A percentile compares a stretch with the other conserved stretches of the same genome.
phyloP scores from a whole-genome alignment of 2,329 filamentous ascomycete species.

The Aureobasidium sp. region DNA sequence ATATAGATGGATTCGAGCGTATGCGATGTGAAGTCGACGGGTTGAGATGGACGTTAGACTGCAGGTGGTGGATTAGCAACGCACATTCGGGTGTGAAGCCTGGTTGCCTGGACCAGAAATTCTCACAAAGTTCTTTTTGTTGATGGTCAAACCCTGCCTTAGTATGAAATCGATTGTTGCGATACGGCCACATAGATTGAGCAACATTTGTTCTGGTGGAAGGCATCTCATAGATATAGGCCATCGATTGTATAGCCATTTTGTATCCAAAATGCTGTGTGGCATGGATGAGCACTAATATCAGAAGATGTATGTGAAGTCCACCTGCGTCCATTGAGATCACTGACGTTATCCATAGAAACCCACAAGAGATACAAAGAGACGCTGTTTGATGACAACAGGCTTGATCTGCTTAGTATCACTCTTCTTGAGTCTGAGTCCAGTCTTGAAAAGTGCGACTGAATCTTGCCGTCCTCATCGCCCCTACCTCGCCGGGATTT shows the following conservation, averaged over 20 bases:
- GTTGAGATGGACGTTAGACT: too few species aligned
- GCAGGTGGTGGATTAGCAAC: not conserved
- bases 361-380: too few species aligned
- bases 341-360: too few species aligned
- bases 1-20: not conserved
- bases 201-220: not conserved
- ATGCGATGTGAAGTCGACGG: not conserved
- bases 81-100: not conserved
- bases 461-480: not conserved
- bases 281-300: too few species aligned
- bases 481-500: not conserved
- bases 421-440: too few species aligned
- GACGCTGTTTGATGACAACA: too few species aligned
- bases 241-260: not conserved
- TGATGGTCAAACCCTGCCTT: not conserved
- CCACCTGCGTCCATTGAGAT: too few species aligned
- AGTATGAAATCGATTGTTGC: fast-evolving
- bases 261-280: not conserved
- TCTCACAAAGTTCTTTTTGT: not conserved
- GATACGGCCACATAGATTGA: not conserved
- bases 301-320: too few species aligned
- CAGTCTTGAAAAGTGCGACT: too few species aligned
- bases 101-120: not conserved
- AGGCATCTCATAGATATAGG: not conserved
- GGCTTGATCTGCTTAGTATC: too few species aligned